A percentile compares a stretch with the other conserved stretches of the same genome.
Conservation (phyloP, 2,329 filamentous ascomycete species). For the Cladosporium sp. region DNA sequence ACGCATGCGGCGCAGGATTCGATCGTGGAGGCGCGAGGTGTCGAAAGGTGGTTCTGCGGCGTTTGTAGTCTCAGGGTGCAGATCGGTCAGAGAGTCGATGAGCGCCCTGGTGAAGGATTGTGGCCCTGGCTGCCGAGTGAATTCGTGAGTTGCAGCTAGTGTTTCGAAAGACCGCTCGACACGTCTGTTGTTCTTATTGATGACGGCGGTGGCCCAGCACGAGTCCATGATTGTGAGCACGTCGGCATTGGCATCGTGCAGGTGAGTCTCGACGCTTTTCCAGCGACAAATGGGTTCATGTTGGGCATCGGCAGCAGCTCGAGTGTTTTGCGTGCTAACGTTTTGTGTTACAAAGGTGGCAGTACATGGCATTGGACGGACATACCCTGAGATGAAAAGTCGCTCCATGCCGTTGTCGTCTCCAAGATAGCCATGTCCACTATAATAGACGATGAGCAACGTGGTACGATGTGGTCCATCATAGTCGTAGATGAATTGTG, state of each 20-base stretch:
- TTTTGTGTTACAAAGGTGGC: too few species aligned
- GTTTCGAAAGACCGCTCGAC: neutral
- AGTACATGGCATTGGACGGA: too few species aligned
- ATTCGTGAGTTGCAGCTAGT: neutral
- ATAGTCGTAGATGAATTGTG: slow-evolving; percentile 25
- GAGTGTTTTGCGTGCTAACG: too few species aligned
- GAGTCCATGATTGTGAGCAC: slow-evolving; percentile 37
- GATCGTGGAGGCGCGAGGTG: neutral
- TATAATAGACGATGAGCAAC: slow-evolving; percentile 35
- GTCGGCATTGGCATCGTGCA: slow-evolving; percentile 32
- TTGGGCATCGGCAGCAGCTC: too few species aligned
- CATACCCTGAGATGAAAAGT: neutral
- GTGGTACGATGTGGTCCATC: slow-evolving; percentile 14
- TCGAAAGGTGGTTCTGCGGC: neutral
- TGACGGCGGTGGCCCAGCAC: slow-evolving; percentile 27
- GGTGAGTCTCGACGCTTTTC: slow-evolving; percentile 31
- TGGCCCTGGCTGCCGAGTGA: neutral
- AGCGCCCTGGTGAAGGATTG: neutral
- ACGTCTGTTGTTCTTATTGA: slow-evolving; percentile 25
- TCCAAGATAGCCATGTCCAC: slow-evolving; percentile 29
- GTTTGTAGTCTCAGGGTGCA: neutral
- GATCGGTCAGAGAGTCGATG: neutral
- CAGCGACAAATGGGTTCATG: slow-evolving; percentile 17
- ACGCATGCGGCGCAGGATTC: neutral
- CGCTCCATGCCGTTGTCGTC: neutral